A percentile compares a stretch with the other conserved stretches of the same genome.
Conservation (phyloP, 257 asterid genomes). For the Orobanche coerulescens region DNA sequence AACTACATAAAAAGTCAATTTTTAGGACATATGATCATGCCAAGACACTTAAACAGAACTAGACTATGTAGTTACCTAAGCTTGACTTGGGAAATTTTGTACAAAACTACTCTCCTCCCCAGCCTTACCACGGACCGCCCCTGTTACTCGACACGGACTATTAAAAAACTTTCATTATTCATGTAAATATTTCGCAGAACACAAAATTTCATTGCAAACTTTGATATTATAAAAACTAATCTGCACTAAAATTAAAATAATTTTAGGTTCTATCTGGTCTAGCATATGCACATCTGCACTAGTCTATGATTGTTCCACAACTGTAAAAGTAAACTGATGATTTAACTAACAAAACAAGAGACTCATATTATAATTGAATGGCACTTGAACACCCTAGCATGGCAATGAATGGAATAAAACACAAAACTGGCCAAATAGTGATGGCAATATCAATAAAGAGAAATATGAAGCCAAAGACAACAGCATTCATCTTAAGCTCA, state of each 20-base stretch:
- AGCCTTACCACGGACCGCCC: no score
- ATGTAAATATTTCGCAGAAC: not conserved
- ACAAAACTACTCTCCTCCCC: not conserved
- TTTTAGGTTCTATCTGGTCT: not conserved
- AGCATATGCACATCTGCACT: not conserved
- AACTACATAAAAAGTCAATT: not conserved
- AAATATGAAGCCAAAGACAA: not conserved
- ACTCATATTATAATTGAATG: not conserved
- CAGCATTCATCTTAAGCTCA: no score
- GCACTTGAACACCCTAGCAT: not conserved
- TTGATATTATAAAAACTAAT: not conserved
- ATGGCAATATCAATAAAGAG: not conserved
- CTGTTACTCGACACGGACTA: not conserved
- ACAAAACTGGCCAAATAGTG: not conserved
- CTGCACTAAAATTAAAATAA: not conserved
- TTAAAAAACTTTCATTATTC: slow-evolving; percentile 30
- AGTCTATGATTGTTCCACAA: not conserved
- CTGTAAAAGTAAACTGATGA: not conserved
- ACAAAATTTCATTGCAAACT: not conserved
- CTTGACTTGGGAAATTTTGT: not conserved
- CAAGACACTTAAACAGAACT: not conserved
- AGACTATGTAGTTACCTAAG: not conserved
- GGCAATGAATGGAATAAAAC: not conserved
- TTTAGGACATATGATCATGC: not conserved
- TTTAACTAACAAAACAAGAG: not conserved